phyloP scores from a whole-genome alignment of 2,329 filamentous ascomycete species.

The Fusarium verticillioides region DNA sequence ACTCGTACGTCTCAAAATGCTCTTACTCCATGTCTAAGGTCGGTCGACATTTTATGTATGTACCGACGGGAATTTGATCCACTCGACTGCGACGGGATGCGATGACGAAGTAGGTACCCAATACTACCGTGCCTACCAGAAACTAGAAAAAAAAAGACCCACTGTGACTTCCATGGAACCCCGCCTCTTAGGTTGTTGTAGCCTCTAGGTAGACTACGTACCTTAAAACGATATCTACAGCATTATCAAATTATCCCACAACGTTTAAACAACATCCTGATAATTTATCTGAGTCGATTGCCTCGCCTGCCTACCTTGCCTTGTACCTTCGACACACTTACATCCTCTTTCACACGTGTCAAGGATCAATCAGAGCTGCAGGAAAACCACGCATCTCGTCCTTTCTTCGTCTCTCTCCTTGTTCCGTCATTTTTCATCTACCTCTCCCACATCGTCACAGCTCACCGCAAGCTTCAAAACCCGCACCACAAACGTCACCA shows the following conservation, averaged over 20 bases:
- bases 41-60: slow-evolving; percentile 12
- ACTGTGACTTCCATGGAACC: slow-evolving; percentile 22
- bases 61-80: slow-evolving; percentile 18
- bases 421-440: background rate
- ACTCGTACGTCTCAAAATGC: slow-evolving; percentile 5
- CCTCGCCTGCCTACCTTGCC: background rate
- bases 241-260: slow-evolving; percentile 35
- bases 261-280: slow-evolving; percentile 15
- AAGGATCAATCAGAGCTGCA: slow-evolving; percentile 17
- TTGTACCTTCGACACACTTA: slow-evolving; percentile 2
- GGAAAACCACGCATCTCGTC: slow-evolving; percentile 6
- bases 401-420: background rate
- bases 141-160: slow-evolving; percentile 9
- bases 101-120: slow-evolving; percentile 31
- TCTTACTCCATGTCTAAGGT: slow-evolving; percentile 1
- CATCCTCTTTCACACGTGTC: slow-evolving; percentile 5
- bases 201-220: background rate
- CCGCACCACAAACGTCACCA: slow-evolving; percentile 47
- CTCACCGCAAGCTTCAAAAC: slow-evolving; percentile 32
- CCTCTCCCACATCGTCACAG: slow-evolving; percentile 10
- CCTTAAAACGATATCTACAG: background rate
- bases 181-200: slow-evolving; percentile 26
- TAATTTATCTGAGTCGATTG: slow-evolving; percentile 13
- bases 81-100: background rate
- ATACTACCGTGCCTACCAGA: slow-evolving; percentile 12